Percentiles rank a stretch among this genome's conserved stretches.
These are phyloP conservation scores for Saccharomyces pastorianus DNA, from an alignment of 1,139 yeast species.

Conservation along the genomic window DNA sequence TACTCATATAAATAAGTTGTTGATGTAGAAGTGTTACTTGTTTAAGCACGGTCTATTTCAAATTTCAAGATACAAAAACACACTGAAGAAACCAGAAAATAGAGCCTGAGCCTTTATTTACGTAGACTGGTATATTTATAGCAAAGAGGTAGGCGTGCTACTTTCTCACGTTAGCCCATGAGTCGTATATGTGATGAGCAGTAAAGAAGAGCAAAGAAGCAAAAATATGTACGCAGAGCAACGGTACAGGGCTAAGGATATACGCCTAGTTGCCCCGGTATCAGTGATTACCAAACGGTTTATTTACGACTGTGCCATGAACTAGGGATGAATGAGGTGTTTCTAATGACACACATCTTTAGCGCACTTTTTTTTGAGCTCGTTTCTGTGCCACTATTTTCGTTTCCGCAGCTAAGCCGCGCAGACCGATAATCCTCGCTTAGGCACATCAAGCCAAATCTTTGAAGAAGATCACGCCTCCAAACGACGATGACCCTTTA, in stretches of 20 bases:
- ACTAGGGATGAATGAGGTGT: background rate
- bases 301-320: background rate
- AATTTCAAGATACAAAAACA: too few species aligned
- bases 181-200: background rate
- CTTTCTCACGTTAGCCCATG: too few species aligned
- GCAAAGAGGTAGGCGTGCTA: background rate
- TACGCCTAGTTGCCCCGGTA: background rate
- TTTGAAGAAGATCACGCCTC: background rate
- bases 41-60: too few species aligned
- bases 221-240: background rate
- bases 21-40: background rate
- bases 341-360: background rate
- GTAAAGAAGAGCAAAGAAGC: background rate
- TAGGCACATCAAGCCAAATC: background rate
- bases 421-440: background rate
- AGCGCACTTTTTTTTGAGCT: background rate
- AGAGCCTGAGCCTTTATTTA: background rate
- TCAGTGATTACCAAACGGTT: background rate
- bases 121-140: background rate
- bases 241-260: background rate
- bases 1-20: background rate
- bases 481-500: background rate
- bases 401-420: background rate
- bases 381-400: background rate
- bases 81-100: too few species aligned